phyloP scores from a whole-genome alignment of 2,329 filamentous ascomycete species.

The Sarocladium oryzae region DNA sequence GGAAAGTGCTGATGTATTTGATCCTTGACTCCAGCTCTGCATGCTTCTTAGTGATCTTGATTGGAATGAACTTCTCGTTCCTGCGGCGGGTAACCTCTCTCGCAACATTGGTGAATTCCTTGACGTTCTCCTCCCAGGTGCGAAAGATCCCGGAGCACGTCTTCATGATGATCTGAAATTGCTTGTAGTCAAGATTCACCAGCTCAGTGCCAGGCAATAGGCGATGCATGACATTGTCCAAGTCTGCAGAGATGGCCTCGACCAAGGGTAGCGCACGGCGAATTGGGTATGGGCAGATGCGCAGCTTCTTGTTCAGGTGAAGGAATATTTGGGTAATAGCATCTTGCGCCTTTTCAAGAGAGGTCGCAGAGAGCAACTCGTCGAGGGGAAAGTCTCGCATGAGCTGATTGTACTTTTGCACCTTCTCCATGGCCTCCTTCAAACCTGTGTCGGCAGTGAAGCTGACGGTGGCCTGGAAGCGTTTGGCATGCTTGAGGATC shows the following conservation, averaged over 20 bases:
- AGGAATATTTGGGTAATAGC: constrained; percentile 83
- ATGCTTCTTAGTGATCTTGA: constrained; percentile 88
- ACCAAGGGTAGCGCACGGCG: constrained; percentile 87
- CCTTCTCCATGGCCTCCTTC: constrained; percentile 91
- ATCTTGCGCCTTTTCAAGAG: constrained; percentile 80
- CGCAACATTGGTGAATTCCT: constrained; percentile 96
- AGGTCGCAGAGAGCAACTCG: constrained; percentile 87
- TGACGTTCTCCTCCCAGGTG: constrained; percentile 91
- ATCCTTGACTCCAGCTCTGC: constrained; percentile 83
- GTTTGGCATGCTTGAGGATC: constrained; percentile 92
- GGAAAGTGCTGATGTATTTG: constrained; percentile 90
- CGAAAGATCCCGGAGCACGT: constrained; percentile 80
- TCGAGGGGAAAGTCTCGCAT: constrained; percentile 98
- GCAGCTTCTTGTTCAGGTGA: constrained; percentile 96
- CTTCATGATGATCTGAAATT: constrained; percentile 81
- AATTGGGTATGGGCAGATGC: constrained; percentile 93
- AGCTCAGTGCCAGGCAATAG: constrained; percentile 80
- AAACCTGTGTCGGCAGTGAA: constrained; percentile 93
- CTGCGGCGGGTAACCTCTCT: constrained; percentile 88
- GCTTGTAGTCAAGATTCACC: constrained; percentile 85
- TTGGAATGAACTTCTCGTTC: constrained; percentile 97
- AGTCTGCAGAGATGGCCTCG: constrained; percentile 89
- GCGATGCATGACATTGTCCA: constrained; percentile 79
- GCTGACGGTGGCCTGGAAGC: constrained; percentile 95
- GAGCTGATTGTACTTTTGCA: constrained; percentile 97